These are phyloP conservation scores for Fusarium sp. DNA, from an alignment of 2,329 filamentous ascomycete genomes.

Conservation along the genomic window DNA sequence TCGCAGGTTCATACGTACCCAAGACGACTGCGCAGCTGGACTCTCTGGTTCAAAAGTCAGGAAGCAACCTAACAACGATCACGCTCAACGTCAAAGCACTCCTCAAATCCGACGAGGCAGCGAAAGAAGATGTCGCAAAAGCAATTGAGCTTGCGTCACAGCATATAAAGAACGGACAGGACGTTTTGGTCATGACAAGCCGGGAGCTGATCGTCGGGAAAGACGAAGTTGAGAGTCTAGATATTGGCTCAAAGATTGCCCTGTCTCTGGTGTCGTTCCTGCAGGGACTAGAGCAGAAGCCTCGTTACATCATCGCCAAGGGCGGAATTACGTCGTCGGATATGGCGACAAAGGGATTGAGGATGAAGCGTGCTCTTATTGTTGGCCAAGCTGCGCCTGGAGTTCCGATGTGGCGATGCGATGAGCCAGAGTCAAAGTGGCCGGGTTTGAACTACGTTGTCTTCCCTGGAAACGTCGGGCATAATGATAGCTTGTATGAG, in stretches of 20 bases:
- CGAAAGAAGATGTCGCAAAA: constrained; percentile 44
- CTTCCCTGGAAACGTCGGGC: constrained; percentile 14
- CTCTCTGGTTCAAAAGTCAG: constrained; percentile 50
- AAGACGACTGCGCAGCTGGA: constrained; percentile 67
- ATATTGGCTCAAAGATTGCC: constrained; percentile 64
- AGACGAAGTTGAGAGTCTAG: constrained; percentile 60
- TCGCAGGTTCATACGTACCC: constrained; percentile 67
- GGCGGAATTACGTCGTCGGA: constrained; percentile 69
- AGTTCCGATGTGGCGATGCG: constrained; percentile 67
- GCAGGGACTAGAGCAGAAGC: constrained; percentile 55
- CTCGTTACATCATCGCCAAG: constrained; percentile 67
- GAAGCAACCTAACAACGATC: constrained; percentile 54
- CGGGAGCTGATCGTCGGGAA: constrained; percentile 56
- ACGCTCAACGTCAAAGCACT: constrained; percentile 59
- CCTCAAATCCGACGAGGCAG: constrained; percentile 49
- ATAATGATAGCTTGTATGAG: constrained; percentile 8
- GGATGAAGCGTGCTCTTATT: constrained; percentile 62
- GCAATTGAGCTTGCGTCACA: constrained; percentile 49
- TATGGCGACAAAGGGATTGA: constrained; percentile 64
- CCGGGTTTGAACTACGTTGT: constrained; percentile 14
- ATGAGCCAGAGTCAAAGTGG: constrained; percentile 61
- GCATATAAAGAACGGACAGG: constrained; percentile 55
- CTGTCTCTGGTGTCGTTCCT: constrained; percentile 61
- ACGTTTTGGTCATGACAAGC: constrained; percentile 69
- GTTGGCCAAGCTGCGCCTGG: constrained; percentile 66